Percentiles rank a stretch among this genome's conserved stretches.
These are phyloP conservation scores for Citrus reticulata DNA, from an alignment of 345 rosid species.

Conservation along the genomic window DNA sequence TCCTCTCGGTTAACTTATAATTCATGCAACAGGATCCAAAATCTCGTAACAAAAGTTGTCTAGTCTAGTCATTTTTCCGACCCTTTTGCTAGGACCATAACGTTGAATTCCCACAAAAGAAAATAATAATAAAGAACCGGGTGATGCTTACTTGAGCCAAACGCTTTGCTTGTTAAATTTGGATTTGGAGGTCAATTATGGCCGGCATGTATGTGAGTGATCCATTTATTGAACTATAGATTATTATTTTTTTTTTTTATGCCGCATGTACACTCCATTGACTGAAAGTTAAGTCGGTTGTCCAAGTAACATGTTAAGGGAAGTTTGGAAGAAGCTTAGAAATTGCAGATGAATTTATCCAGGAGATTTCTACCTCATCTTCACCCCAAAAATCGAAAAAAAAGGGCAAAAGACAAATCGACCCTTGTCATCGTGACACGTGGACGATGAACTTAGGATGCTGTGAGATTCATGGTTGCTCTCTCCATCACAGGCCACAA, in stretches of 20 bases:
- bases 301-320: too few relatives aligned
- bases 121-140: too few relatives aligned
- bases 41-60: neutral
- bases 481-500: neutral
- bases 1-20: neutral
- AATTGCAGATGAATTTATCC: too few relatives aligned
- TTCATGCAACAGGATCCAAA: too few relatives aligned
- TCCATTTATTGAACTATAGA: neutral
- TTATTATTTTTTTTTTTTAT: too few relatives aligned
- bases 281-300: neutral
- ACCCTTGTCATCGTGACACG: neutral
- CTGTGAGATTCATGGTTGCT: neutral
- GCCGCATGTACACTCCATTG: conserved; percentile 12
- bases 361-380: too few relatives aligned
- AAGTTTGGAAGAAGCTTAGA: neutral
- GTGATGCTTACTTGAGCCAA: neutral
- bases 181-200: neutral
- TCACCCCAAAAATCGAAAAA: too few relatives aligned
- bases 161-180: neutral
- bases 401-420: neutral
- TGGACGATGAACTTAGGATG: neutral
- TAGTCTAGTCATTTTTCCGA: neutral
- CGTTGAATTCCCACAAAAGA: neutral
- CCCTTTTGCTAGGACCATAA: neutral
- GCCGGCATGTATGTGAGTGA: neutral